Evolutionary conservation across 805 yeast genomes (phyloP).

Genomic region (Schwanniomyces yamadae): DNA sequence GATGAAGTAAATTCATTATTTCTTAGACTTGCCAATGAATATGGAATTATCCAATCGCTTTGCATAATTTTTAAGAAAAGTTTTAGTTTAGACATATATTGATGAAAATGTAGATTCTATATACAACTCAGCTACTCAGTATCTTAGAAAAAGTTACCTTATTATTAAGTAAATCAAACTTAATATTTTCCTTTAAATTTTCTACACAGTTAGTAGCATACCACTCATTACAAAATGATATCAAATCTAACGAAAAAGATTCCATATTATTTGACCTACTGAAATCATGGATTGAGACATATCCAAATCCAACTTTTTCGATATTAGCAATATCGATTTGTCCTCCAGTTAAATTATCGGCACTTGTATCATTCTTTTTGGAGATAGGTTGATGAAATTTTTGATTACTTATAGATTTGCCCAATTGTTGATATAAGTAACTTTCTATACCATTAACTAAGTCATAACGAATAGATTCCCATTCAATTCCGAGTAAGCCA

Average conservation of each 20-base stretch:
- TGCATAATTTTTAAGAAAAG: constrained; percentile 20
- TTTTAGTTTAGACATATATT: constrained; percentile 9
- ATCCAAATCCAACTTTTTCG: constrained; percentile 21
- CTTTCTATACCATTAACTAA: constrained; percentile 35
- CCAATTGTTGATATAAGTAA: constrained; percentile 33
- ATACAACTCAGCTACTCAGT: not conserved
- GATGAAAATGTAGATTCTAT: not conserved
- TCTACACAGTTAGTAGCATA: constrained; percentile 10
- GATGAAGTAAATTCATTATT: constrained; percentile 16
- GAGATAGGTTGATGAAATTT: not conserved
- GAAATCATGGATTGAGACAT: constrained; percentile 34
- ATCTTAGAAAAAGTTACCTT: constrained; percentile 9
- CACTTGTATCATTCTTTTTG: constrained; percentile 3
- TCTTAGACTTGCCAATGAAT: constrained; percentile 17
- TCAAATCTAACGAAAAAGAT: constrained; percentile 24
- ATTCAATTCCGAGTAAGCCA: constrained; percentile 40
- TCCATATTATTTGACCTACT: constrained; percentile 31
- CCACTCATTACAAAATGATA: constrained; percentile 26
- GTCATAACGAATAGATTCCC: constrained; percentile 43
- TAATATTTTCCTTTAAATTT: constrained; percentile 5
- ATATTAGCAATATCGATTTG: constrained; percentile 6
- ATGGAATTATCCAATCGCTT: constrained; percentile 27
- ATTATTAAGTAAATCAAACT: constrained; percentile 30
- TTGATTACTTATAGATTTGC: constrained; percentile 16
- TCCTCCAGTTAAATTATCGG: constrained; percentile 4